Percentiles rank a stretch among this genome's conserved stretches.
Conservation (phyloP, 129 eudicot species). For the Flaveria trinervia region DNA sequence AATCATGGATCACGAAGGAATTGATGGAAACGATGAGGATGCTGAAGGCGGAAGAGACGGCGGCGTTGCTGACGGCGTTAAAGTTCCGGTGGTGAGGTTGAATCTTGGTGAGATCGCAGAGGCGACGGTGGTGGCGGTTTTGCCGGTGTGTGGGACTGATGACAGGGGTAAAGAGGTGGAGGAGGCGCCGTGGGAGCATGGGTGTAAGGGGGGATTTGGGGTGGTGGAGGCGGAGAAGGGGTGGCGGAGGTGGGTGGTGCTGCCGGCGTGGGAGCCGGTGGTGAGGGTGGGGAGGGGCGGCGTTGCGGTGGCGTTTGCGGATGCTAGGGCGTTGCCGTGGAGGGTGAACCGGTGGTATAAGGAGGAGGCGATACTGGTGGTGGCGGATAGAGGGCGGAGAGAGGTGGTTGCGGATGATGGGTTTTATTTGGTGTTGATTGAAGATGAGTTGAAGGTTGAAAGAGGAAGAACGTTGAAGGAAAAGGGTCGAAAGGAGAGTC, state of each 20-base stretch:
- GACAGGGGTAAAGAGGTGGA: constrained; percentile 52
- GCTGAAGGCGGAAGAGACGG: constrained; percentile 31
- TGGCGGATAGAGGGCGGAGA: constrained; percentile 64
- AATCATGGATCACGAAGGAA: constrained; percentile 40
- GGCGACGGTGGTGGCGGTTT: constrained; percentile 53
- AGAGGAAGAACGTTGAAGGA: constrained; percentile 64
- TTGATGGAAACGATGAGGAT: constrained; percentile 41
- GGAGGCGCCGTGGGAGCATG: constrained; percentile 78
- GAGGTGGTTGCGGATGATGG: constrained; percentile 59
- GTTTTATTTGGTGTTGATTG: constrained; percentile 52
- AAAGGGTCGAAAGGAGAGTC: constrained; percentile 37
- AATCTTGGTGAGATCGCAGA: constrained; percentile 73
- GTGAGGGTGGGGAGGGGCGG: constrained; percentile 60
- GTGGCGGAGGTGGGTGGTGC: constrained; percentile 82
- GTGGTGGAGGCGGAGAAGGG: constrained; percentile 66
- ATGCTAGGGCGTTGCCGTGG: constrained; percentile 82
- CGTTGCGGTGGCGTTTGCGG: constrained; percentile 68
- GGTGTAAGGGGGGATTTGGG: constrained; percentile 62
- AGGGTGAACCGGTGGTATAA: constrained; percentile 60
- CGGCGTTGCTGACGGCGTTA: constrained; percentile 37
- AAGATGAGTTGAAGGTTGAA: constrained; percentile 62
- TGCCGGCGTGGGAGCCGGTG: constrained; percentile 81
- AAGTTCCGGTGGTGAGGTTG: constrained; percentile 81
- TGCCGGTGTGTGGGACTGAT: constrained; percentile 69
- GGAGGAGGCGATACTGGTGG: constrained; percentile 74